Conservation (phyloP, 306 rosid genomes). For the Cucumis cinereus region DNA sequence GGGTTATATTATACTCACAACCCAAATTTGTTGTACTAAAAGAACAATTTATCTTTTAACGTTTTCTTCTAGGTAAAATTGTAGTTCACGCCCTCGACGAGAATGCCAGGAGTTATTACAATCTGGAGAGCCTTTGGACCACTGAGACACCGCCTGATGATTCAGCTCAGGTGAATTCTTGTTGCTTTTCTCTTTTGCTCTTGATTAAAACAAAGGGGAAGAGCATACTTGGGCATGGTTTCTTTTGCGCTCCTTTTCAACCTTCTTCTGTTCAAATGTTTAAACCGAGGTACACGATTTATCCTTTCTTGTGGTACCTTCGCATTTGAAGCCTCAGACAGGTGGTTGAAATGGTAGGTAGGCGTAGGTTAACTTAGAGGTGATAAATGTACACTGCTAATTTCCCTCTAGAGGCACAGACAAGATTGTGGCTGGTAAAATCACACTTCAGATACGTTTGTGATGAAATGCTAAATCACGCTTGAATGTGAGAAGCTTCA, state of each 20-base stretch:
- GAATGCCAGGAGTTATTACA: constrained; percentile 86
- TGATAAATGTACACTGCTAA: not conserved
- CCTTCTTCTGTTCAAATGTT: not conserved
- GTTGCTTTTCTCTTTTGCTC: not conserved
- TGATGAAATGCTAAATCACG: not conserved
- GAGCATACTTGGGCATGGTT: not conserved
- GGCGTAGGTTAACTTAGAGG: constrained; percentile 1
- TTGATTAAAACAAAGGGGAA: not conserved
- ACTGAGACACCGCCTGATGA: constrained; percentile 33
- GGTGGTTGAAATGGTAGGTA: not conserved
- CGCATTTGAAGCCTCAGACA: not conserved
- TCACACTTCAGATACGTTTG: not conserved
- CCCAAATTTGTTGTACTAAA: not conserved
- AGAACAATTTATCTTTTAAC: too few species aligned
- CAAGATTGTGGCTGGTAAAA: not conserved
- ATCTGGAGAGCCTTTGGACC: constrained; percentile 73
- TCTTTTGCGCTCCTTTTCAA: not conserved
- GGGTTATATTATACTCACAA: not conserved
- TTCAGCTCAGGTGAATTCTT: constrained; percentile 30
- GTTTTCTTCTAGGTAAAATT: constrained; percentile 47
- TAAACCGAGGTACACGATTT: not conserved
- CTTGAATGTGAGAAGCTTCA: not conserved
- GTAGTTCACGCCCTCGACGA: constrained; percentile 92
- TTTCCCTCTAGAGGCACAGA: not conserved
- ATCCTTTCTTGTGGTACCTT: not conserved